Evolutionary conservation across 352 stramenopile species (phyloP).

Genomic region (Pythium brachiatum): DNA sequence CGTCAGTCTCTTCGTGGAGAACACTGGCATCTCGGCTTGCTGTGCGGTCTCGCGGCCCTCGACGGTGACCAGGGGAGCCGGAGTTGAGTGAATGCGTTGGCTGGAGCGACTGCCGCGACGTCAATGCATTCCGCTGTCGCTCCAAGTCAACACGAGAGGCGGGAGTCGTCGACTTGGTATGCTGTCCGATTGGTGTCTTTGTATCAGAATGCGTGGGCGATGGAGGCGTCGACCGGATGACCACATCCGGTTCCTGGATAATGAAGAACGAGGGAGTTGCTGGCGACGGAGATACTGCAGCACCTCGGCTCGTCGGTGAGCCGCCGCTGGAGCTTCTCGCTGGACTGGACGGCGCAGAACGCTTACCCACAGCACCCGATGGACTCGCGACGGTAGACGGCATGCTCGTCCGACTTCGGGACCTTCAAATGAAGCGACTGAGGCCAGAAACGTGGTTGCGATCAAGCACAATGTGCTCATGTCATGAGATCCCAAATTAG

Average conservation of each 20-base stretch:
- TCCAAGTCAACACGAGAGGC: constrained; percentile 14
- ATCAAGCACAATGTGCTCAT: neutral
- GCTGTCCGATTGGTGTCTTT: neutral
- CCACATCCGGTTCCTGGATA: constrained; percentile 45
- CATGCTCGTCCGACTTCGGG: neutral
- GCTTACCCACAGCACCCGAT: neutral
- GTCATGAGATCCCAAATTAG: neutral
- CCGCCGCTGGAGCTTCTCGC: constrained; percentile 14
- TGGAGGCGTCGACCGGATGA: constrained; percentile 10
- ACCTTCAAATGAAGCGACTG: neutral
- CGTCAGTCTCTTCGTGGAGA: constrained; percentile 24
- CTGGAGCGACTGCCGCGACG: constrained; percentile 19
- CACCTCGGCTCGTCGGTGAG: neutral
- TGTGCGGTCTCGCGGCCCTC: neutral
- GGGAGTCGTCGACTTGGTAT: neutral
- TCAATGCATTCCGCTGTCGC: constrained; percentile 16
- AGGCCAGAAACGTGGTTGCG: neutral
- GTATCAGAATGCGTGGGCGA: neutral
- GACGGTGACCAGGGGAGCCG: constrained; percentile 10
- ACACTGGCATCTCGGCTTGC: neutral
- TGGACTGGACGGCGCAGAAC: constrained; percentile 3
- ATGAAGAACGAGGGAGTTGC: constrained; percentile 58
- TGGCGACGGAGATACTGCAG: neutral
- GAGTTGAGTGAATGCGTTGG: constrained; percentile 22
- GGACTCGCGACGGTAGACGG: neutral